phyloP scores from a whole-genome alignment of 148 eudicot species.

The Rhododendron molle region DNA sequence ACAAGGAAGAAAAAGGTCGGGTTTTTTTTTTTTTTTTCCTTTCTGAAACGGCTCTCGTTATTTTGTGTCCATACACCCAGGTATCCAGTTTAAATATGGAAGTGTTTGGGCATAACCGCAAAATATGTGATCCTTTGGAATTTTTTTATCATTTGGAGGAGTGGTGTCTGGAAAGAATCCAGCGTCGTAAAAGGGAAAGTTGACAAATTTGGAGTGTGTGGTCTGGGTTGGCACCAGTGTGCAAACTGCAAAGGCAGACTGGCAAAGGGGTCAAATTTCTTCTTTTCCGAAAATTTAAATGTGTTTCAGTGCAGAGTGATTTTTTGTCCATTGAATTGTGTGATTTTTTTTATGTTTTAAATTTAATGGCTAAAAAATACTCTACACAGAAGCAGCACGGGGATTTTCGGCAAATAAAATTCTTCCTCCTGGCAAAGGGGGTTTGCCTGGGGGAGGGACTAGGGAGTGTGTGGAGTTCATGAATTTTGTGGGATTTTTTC shows the following conservation, averaged over 20 bases:
- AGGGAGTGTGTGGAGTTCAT: too few relatives aligned
- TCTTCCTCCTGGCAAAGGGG: background rate
- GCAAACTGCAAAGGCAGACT: background rate
- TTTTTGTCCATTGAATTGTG: too few relatives aligned
- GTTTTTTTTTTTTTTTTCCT: background rate
- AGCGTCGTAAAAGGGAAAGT: background rate
- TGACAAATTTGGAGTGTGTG: background rate
- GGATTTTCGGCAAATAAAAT: too few relatives aligned
- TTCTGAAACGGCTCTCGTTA: background rate
- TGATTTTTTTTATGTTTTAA: too few relatives aligned
- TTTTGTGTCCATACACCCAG: background rate
- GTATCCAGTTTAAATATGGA: background rate
- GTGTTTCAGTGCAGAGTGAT: accelerated
- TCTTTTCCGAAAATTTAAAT: too few relatives aligned
- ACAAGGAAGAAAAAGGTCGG: background rate
- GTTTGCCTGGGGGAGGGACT: background rate
- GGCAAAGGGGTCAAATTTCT: background rate
- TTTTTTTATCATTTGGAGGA: background rate
- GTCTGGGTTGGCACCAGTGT: background rate
- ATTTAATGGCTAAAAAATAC: too few relatives aligned
- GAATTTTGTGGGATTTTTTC: too few relatives aligned
- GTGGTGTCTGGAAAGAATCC: background rate
- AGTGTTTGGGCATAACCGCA: background rate
- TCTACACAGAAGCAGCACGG: too few relatives aligned
- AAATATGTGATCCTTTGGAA: too few relatives aligned